phyloP scores from a whole-genome alignment of 2,329 filamentous ascomycete genomes.

The Colletotrichum cuscutae region DNA sequence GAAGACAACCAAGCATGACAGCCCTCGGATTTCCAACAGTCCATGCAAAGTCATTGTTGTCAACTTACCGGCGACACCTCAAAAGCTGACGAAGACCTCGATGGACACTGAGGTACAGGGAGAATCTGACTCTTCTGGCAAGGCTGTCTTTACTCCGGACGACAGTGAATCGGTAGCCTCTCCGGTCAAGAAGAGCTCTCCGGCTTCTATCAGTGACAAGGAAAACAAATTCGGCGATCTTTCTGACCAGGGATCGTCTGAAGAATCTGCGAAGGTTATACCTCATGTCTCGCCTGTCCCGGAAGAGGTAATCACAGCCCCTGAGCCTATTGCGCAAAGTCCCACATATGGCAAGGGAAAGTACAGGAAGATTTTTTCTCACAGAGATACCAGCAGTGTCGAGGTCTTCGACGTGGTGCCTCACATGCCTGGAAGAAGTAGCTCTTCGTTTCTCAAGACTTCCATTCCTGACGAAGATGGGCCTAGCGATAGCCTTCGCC shows the following conservation, averaged over 20 bases:
- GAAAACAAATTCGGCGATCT: background rate
- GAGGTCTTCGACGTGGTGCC: background rate
- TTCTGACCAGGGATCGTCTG: background rate
- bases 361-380: constrained; percentile 6
- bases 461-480: background rate
- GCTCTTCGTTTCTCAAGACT: background rate
- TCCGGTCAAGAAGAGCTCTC: background rate
- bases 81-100: background rate
- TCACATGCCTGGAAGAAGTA: background rate
- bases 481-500: background rate
- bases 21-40: background rate
- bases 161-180: background rate
- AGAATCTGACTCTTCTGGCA: background rate
- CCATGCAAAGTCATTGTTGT: constrained; percentile 1
- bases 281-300: background rate
- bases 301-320: background rate
- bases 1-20: background rate
- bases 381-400: background rate
- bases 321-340: background rate
- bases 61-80: constrained; percentile 20
- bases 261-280: background rate
- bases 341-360: background rate
- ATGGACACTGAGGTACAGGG: background rate
- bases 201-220: background rate
- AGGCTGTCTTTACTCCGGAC: background rate